phyloP scores from a whole-genome alignment of 805 yeast genomes.

The Metschnikowia drakensbergensis region DNA sequence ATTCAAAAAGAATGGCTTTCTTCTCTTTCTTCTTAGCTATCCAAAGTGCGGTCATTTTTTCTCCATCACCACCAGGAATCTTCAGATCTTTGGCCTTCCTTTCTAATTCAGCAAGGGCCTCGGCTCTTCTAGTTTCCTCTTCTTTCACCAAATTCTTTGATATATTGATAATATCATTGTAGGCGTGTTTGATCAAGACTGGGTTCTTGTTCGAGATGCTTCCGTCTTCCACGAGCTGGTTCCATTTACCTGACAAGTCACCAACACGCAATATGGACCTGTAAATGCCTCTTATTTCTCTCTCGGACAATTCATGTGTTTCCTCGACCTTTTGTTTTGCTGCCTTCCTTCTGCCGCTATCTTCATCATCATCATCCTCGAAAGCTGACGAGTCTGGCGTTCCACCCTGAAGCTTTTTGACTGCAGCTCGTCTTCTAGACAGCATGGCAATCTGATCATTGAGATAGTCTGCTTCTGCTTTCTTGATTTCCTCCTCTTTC shows the following conservation, averaged over 20 bases:
- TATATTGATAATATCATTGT: conserved; percentile 61
- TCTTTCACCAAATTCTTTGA: conserved; percentile 59
- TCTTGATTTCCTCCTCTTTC: conserved; percentile 86
- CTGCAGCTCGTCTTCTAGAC: conserved; percentile 74
- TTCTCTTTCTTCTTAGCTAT: conserved; percentile 73
- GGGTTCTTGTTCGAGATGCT: conserved; percentile 81
- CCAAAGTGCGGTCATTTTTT: conserved; percentile 51
- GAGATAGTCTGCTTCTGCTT: conserved; percentile 79
- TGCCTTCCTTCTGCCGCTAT: conserved; percentile 23
- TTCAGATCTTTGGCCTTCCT: conserved; percentile 55
- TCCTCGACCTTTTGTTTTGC: conserved; percentile 32
- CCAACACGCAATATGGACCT: conserved; percentile 80
- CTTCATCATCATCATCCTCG: conserved; percentile 36
- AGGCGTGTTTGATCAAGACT: conserved; percentile 68
- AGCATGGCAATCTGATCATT: conserved; percentile 88
- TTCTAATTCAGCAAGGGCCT: conserved; percentile 55
- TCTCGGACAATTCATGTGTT: conserved; percentile 63
- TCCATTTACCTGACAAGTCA: conserved; percentile 72
- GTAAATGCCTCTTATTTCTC: conserved; percentile 82
- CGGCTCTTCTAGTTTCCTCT: conserved; percentile 62
- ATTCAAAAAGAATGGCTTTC: conserved; percentile 86
- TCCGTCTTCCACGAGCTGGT: conserved; percentile 84
- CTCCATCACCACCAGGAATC: conserved; percentile 32
- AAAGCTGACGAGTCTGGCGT: conserved; percentile 36
- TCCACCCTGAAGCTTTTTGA: conserved; percentile 47